Conservation (phyloP, 345 rosid genomes). For the Aquilaria malaccensis region DNA sequence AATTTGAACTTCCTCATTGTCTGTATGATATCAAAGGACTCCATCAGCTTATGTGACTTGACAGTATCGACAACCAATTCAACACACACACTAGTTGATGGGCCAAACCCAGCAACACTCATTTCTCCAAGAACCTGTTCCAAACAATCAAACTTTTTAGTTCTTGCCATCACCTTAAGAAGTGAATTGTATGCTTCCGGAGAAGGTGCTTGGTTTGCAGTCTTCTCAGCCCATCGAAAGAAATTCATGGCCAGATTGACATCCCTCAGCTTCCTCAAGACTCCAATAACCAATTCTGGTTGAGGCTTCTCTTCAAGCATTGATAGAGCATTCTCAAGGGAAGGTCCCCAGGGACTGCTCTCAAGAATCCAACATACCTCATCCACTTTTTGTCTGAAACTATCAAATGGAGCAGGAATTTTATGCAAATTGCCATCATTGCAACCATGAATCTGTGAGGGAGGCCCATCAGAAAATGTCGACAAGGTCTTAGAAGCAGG, state of each 20-base stretch:
- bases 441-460: slow-evolving; percentile 1
- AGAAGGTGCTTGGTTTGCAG: slow-evolving; percentile 44
- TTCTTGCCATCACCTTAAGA: slow-evolving; percentile 62
- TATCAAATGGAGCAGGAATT: slow-evolving; percentile 24
- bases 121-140: slow-evolving; percentile 81
- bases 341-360: slow-evolving; percentile 67
- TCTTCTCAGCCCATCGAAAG: slow-evolving; percentile 76
- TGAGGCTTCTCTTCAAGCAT: slow-evolving; percentile 43
- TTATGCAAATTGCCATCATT: slow-evolving; percentile 10
- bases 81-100: slow-evolving; percentile 38
- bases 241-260: slow-evolving; percentile 47
- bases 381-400: slow-evolving; percentile 29
- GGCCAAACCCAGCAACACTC: slow-evolving; percentile 84
- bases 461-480: slow-evolving; percentile 28
- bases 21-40: slow-evolving; percentile 70
- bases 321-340: slow-evolving; percentile 47
- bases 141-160: slow-evolving; percentile 41
- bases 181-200: slow-evolving; percentile 80
- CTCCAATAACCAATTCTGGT: slow-evolving; percentile 56
- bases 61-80: slow-evolving; percentile 62
- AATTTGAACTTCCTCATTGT: slow-evolving; percentile 87
- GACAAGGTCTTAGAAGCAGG: slow-evolving; percentile 24
- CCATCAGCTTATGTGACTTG: slow-evolving; percentile 51
- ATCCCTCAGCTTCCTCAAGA: slow-evolving; percentile 59
- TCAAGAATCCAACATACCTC: slow-evolving; percentile 52